Evolutionary conservation across 768 basidiomycete species (phyloP).

Genomic region (Candolleomyces aberdarensis): DNA sequence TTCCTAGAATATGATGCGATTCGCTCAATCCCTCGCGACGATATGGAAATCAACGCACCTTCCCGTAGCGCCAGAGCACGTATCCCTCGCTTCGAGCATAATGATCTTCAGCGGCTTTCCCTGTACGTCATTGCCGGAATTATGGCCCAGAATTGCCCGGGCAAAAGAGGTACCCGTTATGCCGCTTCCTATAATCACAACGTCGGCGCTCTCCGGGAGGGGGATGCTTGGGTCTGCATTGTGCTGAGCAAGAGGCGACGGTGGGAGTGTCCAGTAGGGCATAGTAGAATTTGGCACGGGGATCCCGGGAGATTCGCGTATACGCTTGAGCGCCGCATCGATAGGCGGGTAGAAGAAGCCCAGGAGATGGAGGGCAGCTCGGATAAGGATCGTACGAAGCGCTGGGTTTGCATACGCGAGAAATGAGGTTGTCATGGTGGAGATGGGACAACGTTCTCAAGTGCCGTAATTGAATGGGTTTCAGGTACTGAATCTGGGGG

Average conservation of each 20-base stretch:
- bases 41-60: slow-evolving; percentile 37
- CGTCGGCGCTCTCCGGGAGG: slow-evolving; percentile 51
- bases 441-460: neutral
- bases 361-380: slow-evolving; percentile 16
- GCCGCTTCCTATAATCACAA: slow-evolving; percentile 76
- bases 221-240: slow-evolving; percentile 19
- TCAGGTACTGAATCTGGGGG: neutral
- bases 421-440: slow-evolving; percentile 4
- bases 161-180: slow-evolving; percentile 68
- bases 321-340: slow-evolving; percentile 23
- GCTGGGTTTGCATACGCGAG: slow-evolving; percentile 4
- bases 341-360: slow-evolving; percentile 16
- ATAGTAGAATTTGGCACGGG: slow-evolving; percentile 52
- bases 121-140: slow-evolving; percentile 14
- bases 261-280: slow-evolving; percentile 65
- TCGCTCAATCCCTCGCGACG: neutral
- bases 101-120: slow-evolving; percentile 44
- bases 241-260: slow-evolving; percentile 40
- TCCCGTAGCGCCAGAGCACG: slow-evolving; percentile 72
- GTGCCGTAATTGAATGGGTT: neutral
- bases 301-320: slow-evolving; percentile 46
- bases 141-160: slow-evolving; percentile 45
- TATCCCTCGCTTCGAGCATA: slow-evolving; percentile 79
- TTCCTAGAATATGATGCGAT: slow-evolving; percentile 40
- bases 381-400: slow-evolving; percentile 16